Conservation (phyloP, 2,329 filamentous ascomycete genomes). For the Albophoma yamanashiensis region DNA sequence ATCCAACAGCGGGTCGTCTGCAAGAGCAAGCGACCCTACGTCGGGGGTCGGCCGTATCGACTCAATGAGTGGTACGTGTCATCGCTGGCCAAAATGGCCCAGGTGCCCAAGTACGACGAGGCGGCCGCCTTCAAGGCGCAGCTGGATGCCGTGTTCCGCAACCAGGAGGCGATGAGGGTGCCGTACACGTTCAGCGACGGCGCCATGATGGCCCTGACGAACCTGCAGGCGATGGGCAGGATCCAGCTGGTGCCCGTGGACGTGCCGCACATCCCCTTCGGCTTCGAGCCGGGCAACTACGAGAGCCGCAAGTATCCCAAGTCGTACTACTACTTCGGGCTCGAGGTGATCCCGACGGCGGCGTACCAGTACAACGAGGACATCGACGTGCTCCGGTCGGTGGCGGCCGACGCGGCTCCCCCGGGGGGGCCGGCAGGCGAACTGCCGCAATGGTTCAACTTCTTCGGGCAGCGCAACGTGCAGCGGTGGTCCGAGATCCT, state of each 20-base stretch:
- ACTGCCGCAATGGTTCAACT: constrained; percentile 63
- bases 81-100: constrained; percentile 44
- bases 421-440: constrained; percentile 30
- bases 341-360: constrained; percentile 53
- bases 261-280: constrained; percentile 54
- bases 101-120: constrained; percentile 42
- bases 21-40: constrained; percentile 46
- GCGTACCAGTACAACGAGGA: constrained; percentile 46
- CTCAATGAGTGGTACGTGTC: constrained; percentile 49
- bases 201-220: constrained; percentile 54
- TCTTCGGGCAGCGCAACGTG: constrained; percentile 49
- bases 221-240: constrained; percentile 49
- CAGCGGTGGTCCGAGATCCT: constrained; percentile 55
- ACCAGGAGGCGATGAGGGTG: constrained; percentile 30
- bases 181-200: constrained; percentile 52
- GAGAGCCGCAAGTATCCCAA: constrained; percentile 59
- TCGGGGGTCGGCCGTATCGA: constrained; percentile 51
- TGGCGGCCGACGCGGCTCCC: constrained; percentile 28
- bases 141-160: constrained; percentile 45
- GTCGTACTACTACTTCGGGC: constrained; percentile 51
- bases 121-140: constrained; percentile 48
- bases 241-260: constrained; percentile 42
- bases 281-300: constrained; percentile 62
- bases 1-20: constrained; percentile 44
- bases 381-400: constrained; percentile 28